These are phyloP conservation scores for Chytriomyces confervae DNA, from an alignment of 192 early-diverging fungal species.

Conservation along the genomic window DNA sequence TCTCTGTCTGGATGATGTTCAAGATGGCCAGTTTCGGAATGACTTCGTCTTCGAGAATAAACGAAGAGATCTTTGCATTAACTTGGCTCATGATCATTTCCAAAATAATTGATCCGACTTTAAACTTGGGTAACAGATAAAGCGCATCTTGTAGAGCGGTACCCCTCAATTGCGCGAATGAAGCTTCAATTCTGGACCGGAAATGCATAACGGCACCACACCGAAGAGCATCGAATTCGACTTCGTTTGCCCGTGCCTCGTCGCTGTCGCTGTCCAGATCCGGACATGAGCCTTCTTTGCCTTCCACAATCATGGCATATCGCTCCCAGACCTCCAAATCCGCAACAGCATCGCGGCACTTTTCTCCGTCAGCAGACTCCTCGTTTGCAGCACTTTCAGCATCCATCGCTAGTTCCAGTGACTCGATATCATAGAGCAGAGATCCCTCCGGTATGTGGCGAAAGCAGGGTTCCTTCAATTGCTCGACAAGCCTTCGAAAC, in stretches of 20 bases:
- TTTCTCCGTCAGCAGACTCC: slow-evolving; percentile 6
- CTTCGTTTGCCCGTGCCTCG: slow-evolving; percentile 11
- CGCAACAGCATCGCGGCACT: slow-evolving; percentile 29
- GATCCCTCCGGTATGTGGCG: slow-evolving; percentile 12
- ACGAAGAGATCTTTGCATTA: slow-evolving; percentile 14
- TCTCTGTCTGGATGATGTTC: slow-evolving; percentile 41
- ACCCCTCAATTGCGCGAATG: slow-evolving; percentile 3
- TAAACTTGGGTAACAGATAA: slow-evolving; percentile 34
- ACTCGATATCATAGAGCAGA: slow-evolving; percentile 34
- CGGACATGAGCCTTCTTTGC: slow-evolving; percentile 6
- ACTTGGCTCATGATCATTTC: slow-evolving; percentile 29
- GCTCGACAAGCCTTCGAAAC: slow-evolving; percentile 33
- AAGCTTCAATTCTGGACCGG: slow-evolving; percentile 6
- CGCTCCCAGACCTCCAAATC: slow-evolving; percentile 45
- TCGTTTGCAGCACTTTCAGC: slow-evolving; percentile 35
- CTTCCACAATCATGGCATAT: slow-evolving; percentile 28
- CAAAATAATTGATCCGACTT: slow-evolving; percentile 32
- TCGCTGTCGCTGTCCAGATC: slow-evolving; percentile 24
- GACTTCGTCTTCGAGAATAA: slow-evolving; percentile 32
- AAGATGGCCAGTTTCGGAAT: slow-evolving; percentile 45
- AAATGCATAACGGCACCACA: slow-evolving; percentile 30
- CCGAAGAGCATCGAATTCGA: slow-evolving; percentile 30
- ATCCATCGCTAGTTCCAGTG: slow-evolving; percentile 32
- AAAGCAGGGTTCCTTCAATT: slow-evolving; percentile 32
- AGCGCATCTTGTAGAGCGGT: slow-evolving; percentile 17